A percentile compares a stretch with the other conserved stretches of the same genome.
These are phyloP conservation scores for Amoeboradix gromovi DNA, from an alignment of 371 early-diverging fungal genomes.

Conservation along the genomic window DNA sequence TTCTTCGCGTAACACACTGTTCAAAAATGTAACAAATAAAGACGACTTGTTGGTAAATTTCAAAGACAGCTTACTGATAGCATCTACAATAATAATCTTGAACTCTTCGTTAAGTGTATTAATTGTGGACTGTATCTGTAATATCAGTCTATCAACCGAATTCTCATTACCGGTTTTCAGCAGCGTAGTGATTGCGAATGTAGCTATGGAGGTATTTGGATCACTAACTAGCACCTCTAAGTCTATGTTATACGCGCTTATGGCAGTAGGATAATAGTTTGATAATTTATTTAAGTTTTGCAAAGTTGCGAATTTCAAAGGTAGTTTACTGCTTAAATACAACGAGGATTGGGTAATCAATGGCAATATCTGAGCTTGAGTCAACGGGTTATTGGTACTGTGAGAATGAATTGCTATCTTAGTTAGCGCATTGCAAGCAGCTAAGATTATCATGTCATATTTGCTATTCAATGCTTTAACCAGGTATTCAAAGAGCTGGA, in stretches of 20 bases:
- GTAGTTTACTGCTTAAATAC: slow-evolving; percentile 54
- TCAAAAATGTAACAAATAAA: slow-evolving; percentile 67
- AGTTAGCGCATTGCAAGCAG: slow-evolving; percentile 45
- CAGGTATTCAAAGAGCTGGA: slow-evolving; percentile 1
- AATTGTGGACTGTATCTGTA: slow-evolving; percentile 86
- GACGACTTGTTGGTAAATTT: slow-evolving; percentile 86
- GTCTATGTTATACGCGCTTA: slow-evolving; percentile 75
- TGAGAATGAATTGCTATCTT: slow-evolving; percentile 67
- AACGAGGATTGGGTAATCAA: not conserved
- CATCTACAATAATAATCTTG: slow-evolving; percentile 87
- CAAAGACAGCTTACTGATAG: slow-evolving; percentile 68
- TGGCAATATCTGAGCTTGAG: slow-evolving; percentile 43
- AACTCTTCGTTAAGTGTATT: slow-evolving; percentile 89
- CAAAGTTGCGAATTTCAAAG: slow-evolving; percentile 81
- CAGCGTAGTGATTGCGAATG: slow-evolving; percentile 90
- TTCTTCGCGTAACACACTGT: slow-evolving; percentile 73
- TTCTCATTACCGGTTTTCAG: slow-evolving; percentile 93
- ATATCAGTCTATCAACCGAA: slow-evolving; percentile 84
- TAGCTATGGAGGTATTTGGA: slow-evolving; percentile 79
- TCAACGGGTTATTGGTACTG: slow-evolving; percentile 11
- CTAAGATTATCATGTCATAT: slow-evolving; percentile 83
- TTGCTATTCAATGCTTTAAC: slow-evolving; percentile 33
- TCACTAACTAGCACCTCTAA: slow-evolving; percentile 89
- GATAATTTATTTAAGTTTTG: slow-evolving; percentile 74
- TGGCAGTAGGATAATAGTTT: slow-evolving; percentile 51